Conservation (phyloP, 768 basidiomycete genomes). For the Amanita pseudoporphyria region DNA sequence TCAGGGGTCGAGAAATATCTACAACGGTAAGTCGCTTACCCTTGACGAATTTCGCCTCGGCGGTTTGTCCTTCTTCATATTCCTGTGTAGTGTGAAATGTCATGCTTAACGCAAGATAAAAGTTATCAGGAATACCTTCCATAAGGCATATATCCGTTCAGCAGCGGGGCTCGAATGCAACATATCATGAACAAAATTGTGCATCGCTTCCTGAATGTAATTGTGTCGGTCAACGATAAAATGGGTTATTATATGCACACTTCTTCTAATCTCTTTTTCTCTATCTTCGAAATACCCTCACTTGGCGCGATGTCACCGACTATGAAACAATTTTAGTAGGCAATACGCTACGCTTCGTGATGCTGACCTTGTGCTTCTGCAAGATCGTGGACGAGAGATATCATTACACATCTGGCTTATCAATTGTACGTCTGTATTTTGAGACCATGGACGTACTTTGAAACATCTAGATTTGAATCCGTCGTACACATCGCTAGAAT, state of each 20-base stretch:
- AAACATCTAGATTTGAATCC: constrained; percentile 57
- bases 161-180: constrained; percentile 67
- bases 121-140: constrained; percentile 41
- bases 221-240: background rate
- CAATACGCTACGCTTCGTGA: background rate
- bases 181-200: constrained; percentile 84
- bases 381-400: constrained; percentile 88
- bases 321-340: constrained; percentile 14
- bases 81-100: constrained; percentile 36
- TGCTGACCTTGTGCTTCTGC: constrained; percentile 82
- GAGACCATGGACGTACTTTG: constrained; percentile 42
- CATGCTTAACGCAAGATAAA: background rate
- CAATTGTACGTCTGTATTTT: background rate
- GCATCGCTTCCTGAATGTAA: constrained; percentile 66
- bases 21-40: constrained; percentile 27
- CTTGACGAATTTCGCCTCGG: constrained; percentile 84
- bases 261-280: constrained; percentile 70
- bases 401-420: constrained; percentile 64
- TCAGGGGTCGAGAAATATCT: background rate
- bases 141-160: constrained; percentile 56
- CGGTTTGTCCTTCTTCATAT: constrained; percentile 66
- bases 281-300: constrained; percentile 74
- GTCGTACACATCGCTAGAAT: constrained; percentile 85
- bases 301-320: constrained; percentile 93
- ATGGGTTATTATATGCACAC: constrained; percentile 24